Evolutionary conservation across 441 rosid species (phyloP).

Genomic region (Syzygium malaccense): DNA sequence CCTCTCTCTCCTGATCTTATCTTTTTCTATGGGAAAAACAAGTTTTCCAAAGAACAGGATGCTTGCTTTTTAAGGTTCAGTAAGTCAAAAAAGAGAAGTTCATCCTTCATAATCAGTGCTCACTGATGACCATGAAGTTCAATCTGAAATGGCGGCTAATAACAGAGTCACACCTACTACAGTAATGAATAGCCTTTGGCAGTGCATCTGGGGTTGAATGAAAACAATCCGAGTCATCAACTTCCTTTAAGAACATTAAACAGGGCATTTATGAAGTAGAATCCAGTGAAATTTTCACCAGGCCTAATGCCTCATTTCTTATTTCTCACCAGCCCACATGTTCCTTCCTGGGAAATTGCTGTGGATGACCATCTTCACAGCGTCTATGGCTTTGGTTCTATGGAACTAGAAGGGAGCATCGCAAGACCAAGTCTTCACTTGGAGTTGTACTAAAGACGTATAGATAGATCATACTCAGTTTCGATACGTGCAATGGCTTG

Average conservation of each 20-base stretch:
- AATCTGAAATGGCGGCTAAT: background rate
- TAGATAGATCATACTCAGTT: background rate
- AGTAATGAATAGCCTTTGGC: background rate
- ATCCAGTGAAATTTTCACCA: background rate
- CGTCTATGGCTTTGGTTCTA: slow-evolving; percentile 20
- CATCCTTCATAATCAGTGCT: background rate
- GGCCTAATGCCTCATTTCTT: background rate
- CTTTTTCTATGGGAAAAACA: background rate
- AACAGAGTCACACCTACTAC: background rate
- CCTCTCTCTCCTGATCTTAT: background rate
- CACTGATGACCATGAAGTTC: background rate
- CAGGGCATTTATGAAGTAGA: background rate
- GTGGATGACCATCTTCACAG: slow-evolving; percentile 23
- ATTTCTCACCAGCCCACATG: slow-evolving; percentile 24
- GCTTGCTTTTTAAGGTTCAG: background rate
- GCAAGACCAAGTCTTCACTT: background rate
- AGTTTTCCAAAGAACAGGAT: background rate
- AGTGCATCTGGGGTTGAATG: background rate
- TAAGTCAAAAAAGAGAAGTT: background rate
- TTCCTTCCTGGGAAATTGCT: slow-evolving; percentile 28
- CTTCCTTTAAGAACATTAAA: background rate
- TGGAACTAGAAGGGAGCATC: slow-evolving; percentile 15
- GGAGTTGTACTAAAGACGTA: background rate
- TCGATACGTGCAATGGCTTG: background rate
- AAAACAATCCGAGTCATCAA: background rate